phyloP scores from a whole-genome alignment of 345 rosid species.

The Mallotus nudiflorus region DNA sequence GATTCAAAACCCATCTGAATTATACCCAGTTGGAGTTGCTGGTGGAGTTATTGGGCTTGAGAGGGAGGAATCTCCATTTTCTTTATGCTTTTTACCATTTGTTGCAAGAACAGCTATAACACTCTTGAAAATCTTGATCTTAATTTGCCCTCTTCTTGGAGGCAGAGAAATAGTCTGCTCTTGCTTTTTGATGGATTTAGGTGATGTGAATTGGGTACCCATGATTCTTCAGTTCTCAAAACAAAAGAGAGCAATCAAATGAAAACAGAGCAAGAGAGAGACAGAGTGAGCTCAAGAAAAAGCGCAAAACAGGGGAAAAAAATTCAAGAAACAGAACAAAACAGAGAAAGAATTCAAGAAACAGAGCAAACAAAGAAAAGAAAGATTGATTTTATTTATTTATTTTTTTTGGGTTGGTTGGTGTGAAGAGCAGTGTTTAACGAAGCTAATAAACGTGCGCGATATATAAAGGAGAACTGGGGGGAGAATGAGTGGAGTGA shows the following conservation, averaged over 20 bases:
- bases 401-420: too few species aligned
- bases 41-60: constrained; percentile 9
- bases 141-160: constrained; percentile 31
- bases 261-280: too few species aligned
- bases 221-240: too few species aligned
- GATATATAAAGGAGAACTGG: not conserved
- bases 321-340: not conserved
- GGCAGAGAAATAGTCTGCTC: not conserved
- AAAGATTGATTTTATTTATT: not conserved
- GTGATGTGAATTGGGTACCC: not conserved
- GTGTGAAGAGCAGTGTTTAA: not conserved
- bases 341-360: not conserved
- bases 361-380: not conserved
- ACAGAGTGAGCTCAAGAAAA: not conserved
- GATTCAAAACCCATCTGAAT: constrained; percentile 6
- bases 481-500: not conserved
- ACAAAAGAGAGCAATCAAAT: not conserved
- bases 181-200: not conserved
- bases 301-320: not conserved
- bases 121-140: constrained; percentile 17
- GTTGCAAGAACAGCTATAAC: not conserved
- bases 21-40: constrained; percentile 8
- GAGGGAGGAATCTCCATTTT: not conserved
- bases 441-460: not conserved
- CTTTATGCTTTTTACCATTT: not conserved